Evolutionary conservation across 805 yeast genomes (phyloP), one percentile per base, ranked within the genome.

Genomic region (Candida silvicultrix): DNA sequence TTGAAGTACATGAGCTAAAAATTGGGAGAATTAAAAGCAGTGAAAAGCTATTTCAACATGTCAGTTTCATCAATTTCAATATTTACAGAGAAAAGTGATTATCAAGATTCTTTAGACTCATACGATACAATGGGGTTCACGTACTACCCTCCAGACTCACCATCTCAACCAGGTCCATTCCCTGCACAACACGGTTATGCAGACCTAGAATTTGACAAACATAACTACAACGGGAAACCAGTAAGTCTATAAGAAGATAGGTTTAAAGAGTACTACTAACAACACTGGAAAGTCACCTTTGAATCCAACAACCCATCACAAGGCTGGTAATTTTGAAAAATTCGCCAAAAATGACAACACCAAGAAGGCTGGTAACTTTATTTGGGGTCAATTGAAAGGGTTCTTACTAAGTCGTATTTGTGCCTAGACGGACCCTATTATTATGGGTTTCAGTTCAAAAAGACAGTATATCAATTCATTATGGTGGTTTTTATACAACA

Each of bases 341-440:
- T 48, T 54, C 23, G 47, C 55, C 7, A 51, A 48, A 31, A 47
- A 52, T 39, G 59, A 57, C 3, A 57, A 55, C 15, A 55, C 62
- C 2, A 58, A 55, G 48, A 58, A 52, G 40, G 62, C 49, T 40
- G 62, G 60, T 16, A 40, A 45, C 16, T 55, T 58, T 43, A 9
- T 58, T 5, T 34, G 49, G 32, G 37, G 40, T 28, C 45, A 42
- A 25, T 25, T 46, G 32, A 39, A 39, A n/a, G 38, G 45, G 6
- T 22, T 22, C 21, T 14, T 37, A 37, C 14, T 37, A 12, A 20
- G 39, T 37, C 25, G 25, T 19, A 20, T 21, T 6, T 37, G 39
- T 28, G 31, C n/a, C n/a, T n/a, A n/a, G n/a, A n/a, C n/a, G n/a
- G n/a, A n/a, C n/a, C n/a, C n/a, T n/a, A n/a, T n/a, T n/a, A n/a